Evolutionary conservation across 2,329 filamentous ascomycete species (phyloP).

Genomic region (Penicillium sp.): DNA sequence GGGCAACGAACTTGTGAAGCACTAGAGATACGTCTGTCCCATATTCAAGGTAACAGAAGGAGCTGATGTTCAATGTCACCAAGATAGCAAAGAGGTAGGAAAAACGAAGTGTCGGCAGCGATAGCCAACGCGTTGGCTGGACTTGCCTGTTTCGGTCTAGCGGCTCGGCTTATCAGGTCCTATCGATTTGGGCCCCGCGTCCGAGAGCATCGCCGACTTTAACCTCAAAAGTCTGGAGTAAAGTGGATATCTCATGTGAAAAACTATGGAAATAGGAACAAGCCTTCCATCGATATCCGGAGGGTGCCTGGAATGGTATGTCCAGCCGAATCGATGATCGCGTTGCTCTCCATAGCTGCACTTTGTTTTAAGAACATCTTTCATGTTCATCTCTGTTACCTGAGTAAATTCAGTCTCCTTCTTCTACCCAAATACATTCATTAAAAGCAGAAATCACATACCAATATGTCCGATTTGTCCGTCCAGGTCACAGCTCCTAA

Average conservation of each 20-base stretch:
- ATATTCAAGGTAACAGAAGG: too few relatives aligned
- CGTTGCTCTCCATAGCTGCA: background rate
- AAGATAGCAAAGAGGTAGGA: background rate
- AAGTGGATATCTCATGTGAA: background rate
- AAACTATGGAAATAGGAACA: background rate
- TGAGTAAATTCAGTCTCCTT: background rate
- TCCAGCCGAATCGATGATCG: slow-evolving; percentile 6
- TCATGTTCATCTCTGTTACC: background rate
- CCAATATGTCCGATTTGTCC: slow-evolving; percentile 28
- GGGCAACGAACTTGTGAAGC: background rate
- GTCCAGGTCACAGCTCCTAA: slow-evolving; percentile 41
- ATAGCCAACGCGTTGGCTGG: slow-evolving; percentile 11
- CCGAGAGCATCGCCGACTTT: background rate
- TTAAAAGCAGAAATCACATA: background rate
- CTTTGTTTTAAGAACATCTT: background rate
- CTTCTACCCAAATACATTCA: background rate
- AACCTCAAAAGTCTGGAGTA: background rate
- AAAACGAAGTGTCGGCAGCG: background rate
- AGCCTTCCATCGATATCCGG: background rate
- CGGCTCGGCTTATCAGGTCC: background rate
- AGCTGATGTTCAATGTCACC: background rate
- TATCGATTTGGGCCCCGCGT: background rate
- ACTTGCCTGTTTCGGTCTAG: slow-evolving; percentile 23
- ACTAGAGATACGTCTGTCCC: background rate
- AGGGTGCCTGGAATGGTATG: slow-evolving; percentile 1